Evolutionary conservation across 148 eudicot genomes (phyloP), one percentile per base, ranked within the genome.

Genomic region (Rhododendron williamsianum): DNA sequence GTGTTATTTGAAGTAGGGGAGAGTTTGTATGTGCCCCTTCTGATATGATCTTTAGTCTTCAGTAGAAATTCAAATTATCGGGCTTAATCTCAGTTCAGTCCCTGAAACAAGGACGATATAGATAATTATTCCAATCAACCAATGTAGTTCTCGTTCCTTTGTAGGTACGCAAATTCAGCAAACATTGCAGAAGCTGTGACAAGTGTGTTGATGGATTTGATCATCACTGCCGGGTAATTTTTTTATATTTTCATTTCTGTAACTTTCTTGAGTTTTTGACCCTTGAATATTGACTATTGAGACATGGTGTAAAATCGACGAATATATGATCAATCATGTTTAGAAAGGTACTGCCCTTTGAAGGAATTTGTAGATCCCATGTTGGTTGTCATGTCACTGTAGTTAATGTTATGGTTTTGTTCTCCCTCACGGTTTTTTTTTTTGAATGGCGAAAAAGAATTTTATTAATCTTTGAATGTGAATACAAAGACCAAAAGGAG

Each of bases 161-260:
- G 85, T 72, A 96, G 98, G 98, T 96, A 82, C 95, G 93, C 60
- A 93, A 91, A 88, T 93, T 92, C 89, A 96, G 98, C 88, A 96
- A 96, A 89, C 98, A 96, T 78, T 96, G 98, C 91, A 90, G 98
- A 90, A 96, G 97, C 85, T 96, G 98, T 80, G 97, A 93, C 84
- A 96, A 96, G 89, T 96, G 98, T 88, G 98, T 96, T 87, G 98
- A 94, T 88, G 98, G 98, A 77, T 96, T 96, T 91, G 98, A 96
- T 90, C 98, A 96, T 93, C 98, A 96, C 88, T 96, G 98, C 88
- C 95, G 96, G 93, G 98, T 94, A 85, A 92, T 93, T 90, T 93
- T 90, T 89, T 49, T 81, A n/a, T 41, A 27, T 30, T 35, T 7
- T 45, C 18, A 8, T 43, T 45, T 9, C 73, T n/a, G 33, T 81